Percentiles rank a stretch among this genome's conserved stretches.
Evolutionary conservation across 371 early-diverging fungal species (phyloP).

Genomic region (Choanephora cucurbitarum): DNA sequence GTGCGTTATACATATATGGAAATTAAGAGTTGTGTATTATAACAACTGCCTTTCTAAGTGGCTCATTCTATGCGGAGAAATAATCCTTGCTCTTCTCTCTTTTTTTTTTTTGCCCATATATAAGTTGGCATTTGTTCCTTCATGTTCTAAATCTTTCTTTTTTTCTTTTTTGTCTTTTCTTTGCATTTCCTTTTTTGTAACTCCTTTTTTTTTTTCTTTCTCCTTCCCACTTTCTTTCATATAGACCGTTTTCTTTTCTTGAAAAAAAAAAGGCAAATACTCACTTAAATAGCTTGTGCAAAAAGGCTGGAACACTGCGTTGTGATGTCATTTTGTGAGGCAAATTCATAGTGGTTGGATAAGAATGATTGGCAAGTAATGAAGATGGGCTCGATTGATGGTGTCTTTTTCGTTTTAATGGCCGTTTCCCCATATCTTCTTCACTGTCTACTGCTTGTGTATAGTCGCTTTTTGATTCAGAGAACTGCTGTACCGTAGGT

Average conservation of each 20-base stretch:
- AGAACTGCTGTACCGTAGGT: no score
- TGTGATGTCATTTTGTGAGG: conserved; percentile 23
- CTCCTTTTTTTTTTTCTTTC: not conserved
- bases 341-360: not conserved
- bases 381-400: not conserved
- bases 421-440: not conserved
- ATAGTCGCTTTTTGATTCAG: not conserved
- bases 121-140: not conserved
- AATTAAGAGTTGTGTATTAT: no score
- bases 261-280: conserved; percentile 2
- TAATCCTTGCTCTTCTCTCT: not conserved
- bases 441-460: no score
- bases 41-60: no score
- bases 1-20: no score
- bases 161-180: conserved; percentile 7
- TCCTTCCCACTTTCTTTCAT: conserved; percentile 2
- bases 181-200: conserved; percentile 1
- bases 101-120: not conserved
- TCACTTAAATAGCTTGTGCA: conserved; percentile 83
- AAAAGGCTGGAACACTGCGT: conserved; percentile 78
- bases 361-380: not conserved
- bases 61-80: no score
- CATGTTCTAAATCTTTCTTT: conserved; percentile 3
- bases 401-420: not conserved
- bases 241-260: no score